A percentile compares a stretch with the other conserved stretches of the same genome.
Conservation (phyloP, 2,329 filamentous ascomycete genomes). For the Alternaria alternata region DNA sequence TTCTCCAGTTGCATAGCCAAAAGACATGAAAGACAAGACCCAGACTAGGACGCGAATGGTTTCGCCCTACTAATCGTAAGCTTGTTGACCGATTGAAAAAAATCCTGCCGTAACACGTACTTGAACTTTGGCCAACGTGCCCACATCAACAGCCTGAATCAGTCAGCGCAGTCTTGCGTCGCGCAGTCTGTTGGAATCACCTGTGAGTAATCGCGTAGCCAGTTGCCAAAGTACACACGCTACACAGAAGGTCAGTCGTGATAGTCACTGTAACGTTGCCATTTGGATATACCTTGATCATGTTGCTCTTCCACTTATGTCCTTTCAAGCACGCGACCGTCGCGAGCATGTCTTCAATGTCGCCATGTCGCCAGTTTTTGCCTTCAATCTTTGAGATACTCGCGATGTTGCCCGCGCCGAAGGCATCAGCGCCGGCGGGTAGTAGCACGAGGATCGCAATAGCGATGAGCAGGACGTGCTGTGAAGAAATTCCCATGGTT, state of each 20-base stretch:
- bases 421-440: conserved; percentile 50
- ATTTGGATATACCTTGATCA: conserved; percentile 51
- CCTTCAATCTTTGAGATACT: conserved; percentile 54
- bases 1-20: conserved; percentile 64
- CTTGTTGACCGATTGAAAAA: conserved; percentile 10
- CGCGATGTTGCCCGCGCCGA: conserved; percentile 59
- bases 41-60: conserved; percentile 64
- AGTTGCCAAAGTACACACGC: conserved; percentile 57
- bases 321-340: conserved; percentile 56
- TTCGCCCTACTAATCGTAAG: conserved; percentile 50
- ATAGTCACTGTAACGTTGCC: background rate
- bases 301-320: conserved; percentile 55
- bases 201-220: conserved; percentile 62
- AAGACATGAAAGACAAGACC: conserved; percentile 64
- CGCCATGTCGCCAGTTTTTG: conserved; percentile 62
- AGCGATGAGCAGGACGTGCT: conserved; percentile 47
- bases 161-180: conserved; percentile 50
- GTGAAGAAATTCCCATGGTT: conserved; percentile 45
- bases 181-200: conserved; percentile 46
- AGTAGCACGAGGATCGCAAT: conserved; percentile 49
- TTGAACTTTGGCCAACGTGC: conserved; percentile 61
- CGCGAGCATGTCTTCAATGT: conserved; percentile 61
- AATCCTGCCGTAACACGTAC: conserved; percentile 22
- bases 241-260: conserved; percentile 30
- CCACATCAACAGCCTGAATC: conserved; percentile 63